Evolutionary conservation across 805 yeast genomes (phyloP).

Genomic region (Helenozyma baotianmanensis): DNA sequence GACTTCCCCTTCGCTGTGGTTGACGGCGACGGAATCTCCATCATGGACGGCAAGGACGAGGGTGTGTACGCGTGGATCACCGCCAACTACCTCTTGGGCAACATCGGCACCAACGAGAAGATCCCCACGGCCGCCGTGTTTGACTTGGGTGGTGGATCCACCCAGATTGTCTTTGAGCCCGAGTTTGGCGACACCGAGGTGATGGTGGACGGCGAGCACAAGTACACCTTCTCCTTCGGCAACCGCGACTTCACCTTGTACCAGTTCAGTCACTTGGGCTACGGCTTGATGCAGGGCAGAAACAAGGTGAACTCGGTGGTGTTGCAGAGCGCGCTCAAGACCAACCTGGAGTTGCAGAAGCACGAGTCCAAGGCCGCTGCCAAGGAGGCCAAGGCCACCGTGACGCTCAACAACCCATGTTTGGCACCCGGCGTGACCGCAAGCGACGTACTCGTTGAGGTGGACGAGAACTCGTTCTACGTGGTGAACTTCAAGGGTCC

Average conservation of each 20-base stretch:
- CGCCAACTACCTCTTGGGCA: constrained; percentile 86
- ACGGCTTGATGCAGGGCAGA: constrained; percentile 93
- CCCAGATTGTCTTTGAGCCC: constrained; percentile 98
- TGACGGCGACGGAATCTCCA: constrained; percentile 76
- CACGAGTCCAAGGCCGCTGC: constrained; percentile 26
- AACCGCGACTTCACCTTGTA: constrained; percentile 74
- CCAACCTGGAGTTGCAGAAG: constrained; percentile 20
- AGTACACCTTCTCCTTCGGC: constrained; percentile 76
- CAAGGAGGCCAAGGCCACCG: constrained; percentile 36
- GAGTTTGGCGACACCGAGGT: constrained; percentile 52
- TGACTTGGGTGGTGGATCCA: constrained; percentile 97
- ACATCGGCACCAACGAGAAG: constrained; percentile 77
- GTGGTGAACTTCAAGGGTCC: constrained; percentile 66
- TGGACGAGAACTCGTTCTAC: constrained; percentile 41
- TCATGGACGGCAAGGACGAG: constrained; percentile 96
- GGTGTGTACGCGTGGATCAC: constrained; percentile 99
- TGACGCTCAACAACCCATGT: constrained; percentile 72
- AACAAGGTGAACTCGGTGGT: constrained; percentile 69
- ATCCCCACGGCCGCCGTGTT: constrained; percentile 93
- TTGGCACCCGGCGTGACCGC: constrained; percentile 71
- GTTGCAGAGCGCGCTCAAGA: constrained; percentile 45
- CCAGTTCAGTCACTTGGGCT: constrained; percentile 93
- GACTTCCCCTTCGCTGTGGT: constrained; percentile 93
- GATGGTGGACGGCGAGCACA: constrained; percentile 85
- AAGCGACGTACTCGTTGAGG: constrained; percentile 56